Conservation (phyloP, 148 eudicot species). For the Linanthus parryae region DNA sequence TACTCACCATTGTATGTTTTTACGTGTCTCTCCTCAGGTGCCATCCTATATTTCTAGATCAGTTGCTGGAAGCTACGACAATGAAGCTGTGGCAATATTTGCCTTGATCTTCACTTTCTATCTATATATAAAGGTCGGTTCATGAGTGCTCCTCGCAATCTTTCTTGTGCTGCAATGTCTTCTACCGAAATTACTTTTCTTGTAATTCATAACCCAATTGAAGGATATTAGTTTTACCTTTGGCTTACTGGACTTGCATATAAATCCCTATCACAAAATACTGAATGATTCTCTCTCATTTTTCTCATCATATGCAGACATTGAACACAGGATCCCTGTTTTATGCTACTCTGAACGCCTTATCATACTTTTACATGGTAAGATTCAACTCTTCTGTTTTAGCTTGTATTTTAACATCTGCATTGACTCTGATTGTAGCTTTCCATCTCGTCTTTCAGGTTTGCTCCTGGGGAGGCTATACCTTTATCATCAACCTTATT, state of each 20-base stretch:
- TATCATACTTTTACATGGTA: slow-evolving; percentile 96
- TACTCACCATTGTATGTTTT: slow-evolving; percentile 6
- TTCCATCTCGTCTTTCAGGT: slow-evolving; percentile 40
- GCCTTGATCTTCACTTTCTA: slow-evolving; percentile 93
- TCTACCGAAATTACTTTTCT: background rate
- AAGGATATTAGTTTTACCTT: background rate
- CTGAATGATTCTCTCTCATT: slow-evolving; percentile 16
- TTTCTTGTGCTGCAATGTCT: background rate
- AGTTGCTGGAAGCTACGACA: slow-evolving; percentile 99
- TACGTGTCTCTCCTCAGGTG: slow-evolving; percentile 43
- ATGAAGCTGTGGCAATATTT: slow-evolving; percentile 99
- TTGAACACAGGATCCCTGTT: slow-evolving; percentile 92
- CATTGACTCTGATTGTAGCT: slow-evolving; percentile 2
- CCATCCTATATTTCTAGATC: slow-evolving; percentile 98
- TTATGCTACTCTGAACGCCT: slow-evolving; percentile 81
- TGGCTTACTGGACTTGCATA: background rate
- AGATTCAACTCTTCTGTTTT: slow-evolving; percentile 11
- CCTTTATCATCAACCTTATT: slow-evolving; percentile 91
- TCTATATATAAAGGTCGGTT: slow-evolving; percentile 76
- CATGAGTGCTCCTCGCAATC: background rate
- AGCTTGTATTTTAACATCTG: slow-evolving; percentile 2
- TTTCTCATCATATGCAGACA: slow-evolving; percentile 50
- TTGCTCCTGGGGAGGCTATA: slow-evolving; percentile 99
- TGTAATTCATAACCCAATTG: background rate
- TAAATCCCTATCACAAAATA: background rate